Conservation (phyloP, 441 rosid genomes). For the Geranium incanum region DNA sequence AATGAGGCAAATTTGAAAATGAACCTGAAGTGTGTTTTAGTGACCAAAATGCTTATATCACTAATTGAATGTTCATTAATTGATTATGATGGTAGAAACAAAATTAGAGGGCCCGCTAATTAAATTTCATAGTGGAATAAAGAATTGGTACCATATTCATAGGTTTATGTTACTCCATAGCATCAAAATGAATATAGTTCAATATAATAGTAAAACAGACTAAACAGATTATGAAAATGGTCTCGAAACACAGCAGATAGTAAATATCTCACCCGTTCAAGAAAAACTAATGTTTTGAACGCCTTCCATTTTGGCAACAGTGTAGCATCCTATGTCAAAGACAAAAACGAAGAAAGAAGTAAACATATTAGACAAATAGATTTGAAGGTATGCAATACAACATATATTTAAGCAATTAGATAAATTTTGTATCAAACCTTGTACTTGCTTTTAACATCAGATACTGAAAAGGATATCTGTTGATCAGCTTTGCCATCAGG, state of each 20-base stretch:
- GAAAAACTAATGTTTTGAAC: conserved; percentile 70
- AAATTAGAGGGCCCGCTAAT: not conserved
- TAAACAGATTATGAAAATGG: conserved; percentile 5
- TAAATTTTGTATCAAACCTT: conserved; percentile 39
- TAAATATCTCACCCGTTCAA: conserved; percentile 56
- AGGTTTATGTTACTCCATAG: not conserved
- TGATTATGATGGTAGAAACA: conserved; percentile 3
- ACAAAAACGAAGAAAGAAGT: not conserved
- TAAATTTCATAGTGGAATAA: not conserved
- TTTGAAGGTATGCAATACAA: not conserved
- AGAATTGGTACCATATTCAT: not conserved
- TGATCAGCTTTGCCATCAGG: conserved; percentile 32
- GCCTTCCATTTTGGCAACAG: conserved; percentile 84
- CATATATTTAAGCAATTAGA: not conserved
- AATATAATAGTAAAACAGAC: not conserved
- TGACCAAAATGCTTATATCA: not conserved
- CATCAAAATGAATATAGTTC: not conserved
- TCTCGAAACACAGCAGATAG: not conserved
- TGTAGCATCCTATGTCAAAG: conserved; percentile 48
- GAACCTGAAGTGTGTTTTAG: not conserved
- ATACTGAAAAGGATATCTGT: conserved; percentile 42
- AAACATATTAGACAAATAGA: conserved; percentile 15
- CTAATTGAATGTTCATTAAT: not conserved
- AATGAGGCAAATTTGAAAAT: not conserved
- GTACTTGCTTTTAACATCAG: conserved; percentile 56